Base-by-base conservation (phyloP, 768 basidiomycete genomes). In the Fibroporia radiculosa region DNA sequence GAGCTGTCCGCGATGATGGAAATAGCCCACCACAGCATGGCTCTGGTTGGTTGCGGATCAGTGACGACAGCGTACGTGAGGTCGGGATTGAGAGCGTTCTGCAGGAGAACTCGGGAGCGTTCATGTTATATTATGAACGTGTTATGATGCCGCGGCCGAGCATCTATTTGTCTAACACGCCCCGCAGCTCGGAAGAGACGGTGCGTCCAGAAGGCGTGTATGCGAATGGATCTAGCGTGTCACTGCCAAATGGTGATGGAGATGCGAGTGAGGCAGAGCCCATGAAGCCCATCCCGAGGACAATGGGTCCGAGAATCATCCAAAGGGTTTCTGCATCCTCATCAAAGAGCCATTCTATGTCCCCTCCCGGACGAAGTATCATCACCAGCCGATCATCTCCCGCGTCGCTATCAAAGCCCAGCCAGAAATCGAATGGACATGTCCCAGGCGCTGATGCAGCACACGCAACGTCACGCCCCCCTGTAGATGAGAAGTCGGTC, bases 81-180 rank as follows among this genome's bases (percentile, higher is more conserved):
- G 80, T 80, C 28, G 84, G 83, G 22, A 73, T 92, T 42, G 80
- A 84, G 65, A 68, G 69, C 43, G 88, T 90, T 57, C 63, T 89
- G 42, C 66, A 71, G 58, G 85, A 85, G 71, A 84, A 82, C 42
- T 69, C 75, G n/a, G 87, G 78, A 49, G 74, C 71, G 14, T 95
- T 97, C 63, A 89, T 99, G 87, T 72, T 97, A 29, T 98, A 90
- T 58, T 99, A 98, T 56, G 95, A 99, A 69, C 75, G 80, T 35
- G 69, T 82, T 24, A 62, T 65, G 40, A 47, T 48, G 48, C 50
- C 51, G 28, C 45, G 42, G 32, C 22, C 41, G 5, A 37, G 24
- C 26, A 31, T 42, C 11, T 37, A 48, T 24, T 14, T 44, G 32
- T 43, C 45, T 49, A 60, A 44, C 50, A 62, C 68, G 50, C 70